Base-by-base conservation (phyloP, 1,284 basidiomycete genomes). In the Tremellales sp. region DNA sequence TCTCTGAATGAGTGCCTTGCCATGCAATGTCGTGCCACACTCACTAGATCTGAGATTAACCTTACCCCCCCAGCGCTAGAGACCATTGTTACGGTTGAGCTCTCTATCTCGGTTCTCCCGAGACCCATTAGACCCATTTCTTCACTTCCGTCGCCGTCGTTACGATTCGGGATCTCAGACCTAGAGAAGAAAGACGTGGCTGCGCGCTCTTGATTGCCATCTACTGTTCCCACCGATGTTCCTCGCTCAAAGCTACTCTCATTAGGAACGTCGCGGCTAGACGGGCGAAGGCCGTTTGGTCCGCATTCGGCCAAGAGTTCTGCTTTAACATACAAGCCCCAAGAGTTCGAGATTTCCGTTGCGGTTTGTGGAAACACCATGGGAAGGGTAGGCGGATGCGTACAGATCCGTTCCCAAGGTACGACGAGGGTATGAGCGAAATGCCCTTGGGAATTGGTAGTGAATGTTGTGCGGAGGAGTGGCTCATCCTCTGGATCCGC, bases 41-140 rank as follows among this genome's bases (percentile, higher is more conserved):
- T 46, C 37, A 60, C 60, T 36, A 97, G 85, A 63, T 97, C 93
- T 1, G 88, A 93, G 27, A 97, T 84, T 45, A 95, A 78, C 7
- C 87, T 81, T 12, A 90, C 63, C 0, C 72, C 70, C 2, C 50
- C 54, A 0, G 60, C 50, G 3, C 50, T 36, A 12, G 58, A 48
- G 10, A 69, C 42, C 14, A 51, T 50, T 8, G 59, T 51, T n/a
- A 55, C 48, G 3, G 51, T 53, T 37, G 43, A 49, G 16, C 53
- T 44, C 34, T 54, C 51, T 2, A 61, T 55, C 5, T 39, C 39
- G 0, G 53, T 49, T 27, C 44, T 43, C 9, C 60, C 60, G 1
- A 58, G 38, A 2, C 51, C 50, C 50, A 52, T 51, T 16, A 62
- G 45, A 6, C 57, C 56, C 54, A 52, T 50, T 35, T 49, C 51